Percentiles rank a stretch among this genome's conserved stretches.
Evolutionary conservation across 202 grass and related monocot species (phyloP).

Genomic region (Panicum hallii): DNA sequence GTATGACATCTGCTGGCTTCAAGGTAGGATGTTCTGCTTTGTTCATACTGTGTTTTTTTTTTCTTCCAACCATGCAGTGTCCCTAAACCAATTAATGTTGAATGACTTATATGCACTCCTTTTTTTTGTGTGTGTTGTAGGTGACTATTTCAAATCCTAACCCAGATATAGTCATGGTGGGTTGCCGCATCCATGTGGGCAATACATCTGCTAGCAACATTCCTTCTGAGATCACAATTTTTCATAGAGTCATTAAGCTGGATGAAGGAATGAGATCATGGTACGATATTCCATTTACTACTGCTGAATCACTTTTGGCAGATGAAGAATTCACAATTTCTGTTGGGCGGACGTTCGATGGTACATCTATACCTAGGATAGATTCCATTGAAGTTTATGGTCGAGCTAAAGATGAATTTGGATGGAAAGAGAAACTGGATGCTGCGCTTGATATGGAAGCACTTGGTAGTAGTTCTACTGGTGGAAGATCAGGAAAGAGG

Average conservation of each 20-base stretch:
- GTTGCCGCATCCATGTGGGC: conserved; percentile 91
- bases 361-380: conserved; percentile 73
- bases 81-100: conserved; percentile 30
- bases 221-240: conserved; percentile 85
- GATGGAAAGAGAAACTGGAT: conserved; percentile 99
- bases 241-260: conserved; percentile 83
- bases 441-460: conserved; percentile 89
- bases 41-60: conserved; percentile 28
- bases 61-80: neutral
- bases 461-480: conserved; percentile 51
- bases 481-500: conserved; percentile 58
- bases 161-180: conserved; percentile 92
- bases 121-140: conserved; percentile 55
- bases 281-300: conserved; percentile 97
- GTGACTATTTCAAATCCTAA: conserved; percentile 84
- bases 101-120: conserved; percentile 37
- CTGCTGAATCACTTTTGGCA: conserved; percentile 87
- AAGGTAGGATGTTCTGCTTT: conserved; percentile 66
- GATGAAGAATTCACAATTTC: conserved; percentile 92
- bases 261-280: conserved; percentile 93
- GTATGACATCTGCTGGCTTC: conserved; percentile 74
- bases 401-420: conserved; percentile 95
- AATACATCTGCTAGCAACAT: conserved; percentile 87
- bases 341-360: conserved; percentile 84
- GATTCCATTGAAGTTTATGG: conserved; percentile 96